A percentile compares a stretch with the other conserved stretches of the same genome.
Evolutionary conservation across 176 grass and related monocot genomes (phyloP).

Genomic region (Avena atlantica): DNA sequence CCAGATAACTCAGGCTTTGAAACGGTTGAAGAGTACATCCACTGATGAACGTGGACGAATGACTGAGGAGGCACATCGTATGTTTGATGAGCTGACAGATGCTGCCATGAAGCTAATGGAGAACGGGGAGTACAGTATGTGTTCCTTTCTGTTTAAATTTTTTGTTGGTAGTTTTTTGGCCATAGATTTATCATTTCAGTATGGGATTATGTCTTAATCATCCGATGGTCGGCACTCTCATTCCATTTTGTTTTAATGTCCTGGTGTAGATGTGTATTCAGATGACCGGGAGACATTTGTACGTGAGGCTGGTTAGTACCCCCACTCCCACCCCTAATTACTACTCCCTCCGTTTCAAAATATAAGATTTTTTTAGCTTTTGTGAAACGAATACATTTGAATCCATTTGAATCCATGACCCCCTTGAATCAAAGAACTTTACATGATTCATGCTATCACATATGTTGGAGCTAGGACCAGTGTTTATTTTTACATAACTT

Average conservation of each 20-base stretch:
- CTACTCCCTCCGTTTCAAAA: no score
- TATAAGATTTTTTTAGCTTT: no score
- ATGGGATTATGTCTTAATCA: neutral
- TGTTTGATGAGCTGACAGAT: conserved; percentile 96
- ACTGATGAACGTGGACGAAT: conserved; percentile 78
- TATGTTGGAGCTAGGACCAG: conserved; percentile 7
- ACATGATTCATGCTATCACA: neutral
- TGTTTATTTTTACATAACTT: conserved; percentile 13
- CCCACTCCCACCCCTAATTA: neutral
- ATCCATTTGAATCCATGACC: neutral
- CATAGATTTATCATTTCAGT: conserved; percentile 11
- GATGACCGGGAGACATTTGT: conserved; percentile 89
- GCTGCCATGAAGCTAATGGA: conserved; percentile 97
- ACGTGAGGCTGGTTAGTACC: conserved; percentile 81
- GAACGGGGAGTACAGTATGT: conserved; percentile 84
- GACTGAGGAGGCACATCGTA: conserved; percentile 65
- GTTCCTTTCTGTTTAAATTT: conserved; percentile 21
- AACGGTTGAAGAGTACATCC: conserved; percentile 79
- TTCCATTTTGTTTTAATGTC: conserved; percentile 39
- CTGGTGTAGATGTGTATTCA: conserved; percentile 87
- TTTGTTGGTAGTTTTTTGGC: conserved; percentile 20
- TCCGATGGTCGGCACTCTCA: conserved; percentile 21
- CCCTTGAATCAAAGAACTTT: neutral
- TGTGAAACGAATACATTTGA: no score
- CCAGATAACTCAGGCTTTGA: conserved; percentile 90